Conservation (phyloP, 2,329 filamentous ascomycete genomes). For the Mycocentrospora acerina region DNA sequence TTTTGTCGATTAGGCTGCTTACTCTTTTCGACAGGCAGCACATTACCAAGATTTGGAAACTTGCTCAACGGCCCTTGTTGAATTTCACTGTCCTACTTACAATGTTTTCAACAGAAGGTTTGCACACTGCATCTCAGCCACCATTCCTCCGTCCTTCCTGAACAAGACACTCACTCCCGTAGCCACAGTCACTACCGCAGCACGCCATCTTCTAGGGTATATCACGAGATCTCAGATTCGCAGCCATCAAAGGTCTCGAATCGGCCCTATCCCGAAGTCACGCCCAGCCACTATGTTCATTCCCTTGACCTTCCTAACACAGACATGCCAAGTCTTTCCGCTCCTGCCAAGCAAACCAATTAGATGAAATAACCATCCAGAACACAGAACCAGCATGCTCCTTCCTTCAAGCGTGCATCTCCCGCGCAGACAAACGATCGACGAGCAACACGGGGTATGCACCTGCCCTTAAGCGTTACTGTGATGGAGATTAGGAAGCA, state of each 20-base stretch:
- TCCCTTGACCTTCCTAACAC: constrained; percentile 18
- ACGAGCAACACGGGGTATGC: constrained; percentile 5
- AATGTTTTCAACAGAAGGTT: not conserved
- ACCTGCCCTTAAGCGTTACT: constrained; percentile 27
- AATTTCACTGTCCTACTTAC: too few species aligned
- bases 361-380: constrained; percentile 34
- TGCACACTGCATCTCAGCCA: not conserved
- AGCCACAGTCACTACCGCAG: constrained; percentile 8
- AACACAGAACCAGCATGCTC: constrained; percentile 8
- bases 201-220: constrained; percentile 10
- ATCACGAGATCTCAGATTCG: constrained; percentile 13
- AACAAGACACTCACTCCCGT: constrained; percentile 16
- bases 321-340: constrained; percentile 12
- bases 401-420: constrained; percentile 19
- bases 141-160: constrained; percentile 17
- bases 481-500: constrained; percentile 5
- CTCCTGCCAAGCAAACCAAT: constrained; percentile 8
- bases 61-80: too few species aligned
- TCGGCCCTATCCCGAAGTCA: constrained; percentile 16
- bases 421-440: constrained; percentile 21
- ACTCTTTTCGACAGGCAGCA: too few species aligned
- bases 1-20: too few species aligned
- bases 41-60: too few species aligned
- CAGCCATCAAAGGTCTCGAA: constrained; percentile 9
- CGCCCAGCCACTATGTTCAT: constrained; percentile 7